Evolutionary conservation across 331 rosid species (phyloP), one percentile per base, ranked within the genome.

Genomic region (Malus hybrid): DNA sequence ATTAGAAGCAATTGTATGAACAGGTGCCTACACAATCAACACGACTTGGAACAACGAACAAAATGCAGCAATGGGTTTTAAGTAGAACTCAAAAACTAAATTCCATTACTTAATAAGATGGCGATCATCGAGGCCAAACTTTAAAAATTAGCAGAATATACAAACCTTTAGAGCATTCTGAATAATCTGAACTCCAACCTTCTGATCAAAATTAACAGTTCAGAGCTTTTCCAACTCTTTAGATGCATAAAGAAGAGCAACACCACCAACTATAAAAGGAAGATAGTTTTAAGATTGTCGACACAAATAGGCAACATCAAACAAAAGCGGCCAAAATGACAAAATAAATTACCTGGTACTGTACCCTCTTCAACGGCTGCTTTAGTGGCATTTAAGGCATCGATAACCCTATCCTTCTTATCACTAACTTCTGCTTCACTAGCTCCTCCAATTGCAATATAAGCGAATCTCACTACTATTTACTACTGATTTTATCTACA

Each of bases 291-390:
- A 33, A 72, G 69, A 36, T 77, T 36, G 22, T 24, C n/a, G 60
- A 20, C 50, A n/a, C 19, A n/a, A 13, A 24, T 5, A 13, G 28
- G 16, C 22, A 11, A 10, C 66, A 7, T 27, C 56, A 12, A 42
- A 15, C 19, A 67, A 44, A 27, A 4, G 50, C 11, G 34, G 16
- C 29, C 42, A 36, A 27, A 60, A 10, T 13, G 12, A 27, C 4
- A 13, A 19, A 34, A 39, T 20, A 33, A 22, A 33, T 77, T 81
- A 93, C 98, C 98, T 48, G 98, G 90, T 33, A 93, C 89, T 29
- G 88, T 91, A 83, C 98, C 98, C 87, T 93, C 98, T 76, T 93
- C 98, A 24, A 93, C 98, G 4, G 98, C 98, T 5, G 98, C 98
- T 76, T 90, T 93, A 24, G 98, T 93, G 68, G 97, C 97, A 86